Evolutionary conservation across 1,139 yeast species (phyloP).

Genomic region (Suhomyces bolitotheri): DNA sequence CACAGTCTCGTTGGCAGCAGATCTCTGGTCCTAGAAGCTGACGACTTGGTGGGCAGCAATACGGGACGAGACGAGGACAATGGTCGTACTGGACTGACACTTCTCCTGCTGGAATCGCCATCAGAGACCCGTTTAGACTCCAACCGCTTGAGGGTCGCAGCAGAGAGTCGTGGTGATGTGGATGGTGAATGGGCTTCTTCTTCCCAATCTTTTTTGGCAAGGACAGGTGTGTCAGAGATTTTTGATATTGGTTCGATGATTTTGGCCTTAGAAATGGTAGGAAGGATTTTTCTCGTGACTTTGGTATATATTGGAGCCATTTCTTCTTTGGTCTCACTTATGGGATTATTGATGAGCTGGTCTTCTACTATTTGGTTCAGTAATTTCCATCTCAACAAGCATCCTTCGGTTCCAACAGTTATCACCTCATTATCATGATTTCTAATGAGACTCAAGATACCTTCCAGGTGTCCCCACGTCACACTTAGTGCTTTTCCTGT

Average conservation of each 20-base stretch:
- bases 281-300: slow-evolving; percentile 36
- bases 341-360: not conserved
- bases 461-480: slow-evolving; percentile 69
- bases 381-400: slow-evolving; percentile 50
- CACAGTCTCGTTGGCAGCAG: slow-evolving; percentile 6
- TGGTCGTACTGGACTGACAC: slow-evolving; percentile 10
- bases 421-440: slow-evolving; percentile 27
- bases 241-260: slow-evolving; percentile 1
- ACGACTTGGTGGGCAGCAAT: slow-evolving; percentile 9
- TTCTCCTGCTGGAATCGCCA: slow-evolving; percentile 1
- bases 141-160: slow-evolving; percentile 35
- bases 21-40: slow-evolving; percentile 5
- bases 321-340: slow-evolving; percentile 5
- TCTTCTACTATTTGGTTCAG: not conserved
- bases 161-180: slow-evolving; percentile 25
- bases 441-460: slow-evolving; percentile 44
- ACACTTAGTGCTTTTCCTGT: slow-evolving; percentile 49
- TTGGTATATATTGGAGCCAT: slow-evolving; percentile 26
- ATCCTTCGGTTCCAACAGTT: slow-evolving; percentile 52
- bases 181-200: slow-evolving; percentile 6
- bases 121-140: slow-evolving; percentile 22
- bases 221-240: not conserved
- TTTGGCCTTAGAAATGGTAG: slow-evolving; percentile 15
- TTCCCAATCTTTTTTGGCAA: slow-evolving; percentile 1
- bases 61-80: slow-evolving; percentile 2